These are phyloP conservation scores for Corylus heterophylla DNA, from an alignment of 306 rosid species.

Conservation along the genomic window DNA sequence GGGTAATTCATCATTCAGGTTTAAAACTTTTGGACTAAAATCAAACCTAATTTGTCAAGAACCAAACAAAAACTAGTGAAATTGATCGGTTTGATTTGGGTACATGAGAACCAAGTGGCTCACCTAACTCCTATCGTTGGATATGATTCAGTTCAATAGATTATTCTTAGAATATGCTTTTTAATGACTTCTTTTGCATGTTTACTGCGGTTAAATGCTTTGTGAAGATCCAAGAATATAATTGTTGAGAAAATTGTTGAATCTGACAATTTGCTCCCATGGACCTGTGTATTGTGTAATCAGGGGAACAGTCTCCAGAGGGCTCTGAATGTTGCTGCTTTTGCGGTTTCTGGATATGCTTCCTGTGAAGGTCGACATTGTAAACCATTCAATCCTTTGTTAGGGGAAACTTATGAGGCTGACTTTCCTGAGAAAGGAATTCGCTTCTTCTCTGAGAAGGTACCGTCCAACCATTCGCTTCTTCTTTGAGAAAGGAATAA, in stretches of 20 bases:
- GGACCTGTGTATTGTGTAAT: constrained; percentile 24
- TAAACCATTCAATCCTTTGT: constrained; percentile 95
- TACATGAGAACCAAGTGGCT: not conserved
- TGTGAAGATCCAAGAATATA: not conserved
- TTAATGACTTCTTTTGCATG: not conserved
- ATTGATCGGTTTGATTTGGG: not conserved
- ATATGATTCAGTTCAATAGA: not conserved
- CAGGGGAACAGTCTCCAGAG: constrained; percentile 92
- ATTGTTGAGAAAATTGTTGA: constrained; percentile 1
- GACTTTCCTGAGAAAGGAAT: constrained; percentile 89
- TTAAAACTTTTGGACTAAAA: not conserved
- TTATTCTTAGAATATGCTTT: not conserved
- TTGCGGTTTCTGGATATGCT: constrained; percentile 97
- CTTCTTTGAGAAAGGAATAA: constrained; percentile 86
- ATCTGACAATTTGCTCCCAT: constrained; percentile 20
- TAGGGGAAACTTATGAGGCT: constrained; percentile 99
- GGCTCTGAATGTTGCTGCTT: constrained; percentile 85
- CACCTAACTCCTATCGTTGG: not conserved
- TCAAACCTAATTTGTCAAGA: not conserved
- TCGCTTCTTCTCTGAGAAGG: constrained; percentile 99
- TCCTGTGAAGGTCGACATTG: constrained; percentile 96
- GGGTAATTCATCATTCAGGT: not conserved
- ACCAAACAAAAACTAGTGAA: not conserved
- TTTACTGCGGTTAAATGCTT: not conserved
- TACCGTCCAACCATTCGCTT: constrained; percentile 43